phyloP scores from a whole-genome alignment of 2,329 filamentous ascomycete species.

The Xylaria sp. region DNA sequence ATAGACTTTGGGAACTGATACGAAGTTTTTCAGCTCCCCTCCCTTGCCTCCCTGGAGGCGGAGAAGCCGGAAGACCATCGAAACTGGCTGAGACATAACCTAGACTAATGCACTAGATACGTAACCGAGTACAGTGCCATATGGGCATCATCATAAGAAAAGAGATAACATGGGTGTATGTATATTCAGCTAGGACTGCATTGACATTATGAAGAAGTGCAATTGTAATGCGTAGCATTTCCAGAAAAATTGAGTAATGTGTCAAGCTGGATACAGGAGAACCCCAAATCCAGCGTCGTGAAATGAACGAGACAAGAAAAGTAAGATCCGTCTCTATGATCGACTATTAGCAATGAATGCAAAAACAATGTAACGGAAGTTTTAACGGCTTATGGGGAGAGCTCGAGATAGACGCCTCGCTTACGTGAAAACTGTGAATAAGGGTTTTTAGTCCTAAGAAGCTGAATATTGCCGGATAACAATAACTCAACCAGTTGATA shows the following conservation, averaged over 20 bases:
- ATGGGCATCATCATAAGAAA: not conserved
- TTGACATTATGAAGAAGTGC: not conserved
- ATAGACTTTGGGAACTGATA: not conserved
- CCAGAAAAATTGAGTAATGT: not conserved
- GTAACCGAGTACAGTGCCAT: not conserved
- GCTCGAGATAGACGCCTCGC: not conserved
- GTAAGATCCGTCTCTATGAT: not conserved
- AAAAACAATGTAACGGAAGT: too few relatives aligned
- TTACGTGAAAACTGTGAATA: too few relatives aligned
- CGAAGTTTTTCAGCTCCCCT: not conserved
- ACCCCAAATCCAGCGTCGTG: not conserved
- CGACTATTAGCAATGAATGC: not conserved
- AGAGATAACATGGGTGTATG: not conserved
- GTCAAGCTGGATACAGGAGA: not conserved
- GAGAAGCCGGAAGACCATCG: not conserved
- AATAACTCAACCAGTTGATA: not conserved
- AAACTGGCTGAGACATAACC: not conserved
- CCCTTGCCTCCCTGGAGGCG: not conserved
- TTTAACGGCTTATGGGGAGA: not conserved
- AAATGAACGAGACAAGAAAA: not conserved
- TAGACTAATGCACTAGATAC: not conserved
- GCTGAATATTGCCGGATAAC: not conserved
- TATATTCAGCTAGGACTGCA: not conserved
- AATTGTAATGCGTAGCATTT: not conserved
- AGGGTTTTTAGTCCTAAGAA: not conserved